These are phyloP conservation scores for Schizothecium vesticola DNA, from an alignment of 495 filamentous ascomycete genomes.

Conservation along the genomic window DNA sequence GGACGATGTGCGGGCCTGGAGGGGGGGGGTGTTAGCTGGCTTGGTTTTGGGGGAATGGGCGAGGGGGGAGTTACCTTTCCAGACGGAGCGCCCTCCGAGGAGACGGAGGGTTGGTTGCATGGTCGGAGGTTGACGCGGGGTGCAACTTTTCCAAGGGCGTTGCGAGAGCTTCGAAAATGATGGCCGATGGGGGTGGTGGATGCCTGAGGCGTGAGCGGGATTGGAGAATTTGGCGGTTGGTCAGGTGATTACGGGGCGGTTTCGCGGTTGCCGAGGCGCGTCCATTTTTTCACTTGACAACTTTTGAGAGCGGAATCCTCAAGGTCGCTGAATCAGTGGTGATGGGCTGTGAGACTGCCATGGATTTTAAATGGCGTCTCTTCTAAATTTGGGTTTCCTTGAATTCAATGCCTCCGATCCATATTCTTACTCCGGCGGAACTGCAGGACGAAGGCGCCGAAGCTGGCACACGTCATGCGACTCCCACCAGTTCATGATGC, in stretches of 20 bases:
- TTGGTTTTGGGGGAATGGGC: not conserved
- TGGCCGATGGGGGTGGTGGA: not conserved
- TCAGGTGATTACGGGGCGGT: not conserved
- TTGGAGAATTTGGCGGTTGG: not conserved
- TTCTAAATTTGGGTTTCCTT: no score
- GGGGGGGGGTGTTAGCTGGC: slow-evolving; percentile 13
- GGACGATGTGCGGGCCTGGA: slow-evolving; percentile 65
- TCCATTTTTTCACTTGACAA: no score
- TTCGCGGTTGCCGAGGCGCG: not conserved
- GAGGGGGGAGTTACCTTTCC: slow-evolving; percentile 7
- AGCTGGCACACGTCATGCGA: no score
- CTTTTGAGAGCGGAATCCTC: no score
- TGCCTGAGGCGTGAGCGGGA: not conserved
- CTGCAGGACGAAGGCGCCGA: no score
- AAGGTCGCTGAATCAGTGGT: no score
- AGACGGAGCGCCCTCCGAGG: not conserved
- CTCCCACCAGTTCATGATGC: not conserved
- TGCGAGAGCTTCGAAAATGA: not conserved
- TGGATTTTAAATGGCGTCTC: no score
- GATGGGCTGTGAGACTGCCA: no score
- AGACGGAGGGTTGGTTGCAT: not conserved
- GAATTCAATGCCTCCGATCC: no score
- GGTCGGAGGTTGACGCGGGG: not conserved
- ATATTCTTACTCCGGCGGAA: no score
- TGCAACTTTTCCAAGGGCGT: not conserved